Base-by-base conservation (phyloP, 371 early-diverging fungal genomes). In the Choanephora cucurbitarum region DNA sequence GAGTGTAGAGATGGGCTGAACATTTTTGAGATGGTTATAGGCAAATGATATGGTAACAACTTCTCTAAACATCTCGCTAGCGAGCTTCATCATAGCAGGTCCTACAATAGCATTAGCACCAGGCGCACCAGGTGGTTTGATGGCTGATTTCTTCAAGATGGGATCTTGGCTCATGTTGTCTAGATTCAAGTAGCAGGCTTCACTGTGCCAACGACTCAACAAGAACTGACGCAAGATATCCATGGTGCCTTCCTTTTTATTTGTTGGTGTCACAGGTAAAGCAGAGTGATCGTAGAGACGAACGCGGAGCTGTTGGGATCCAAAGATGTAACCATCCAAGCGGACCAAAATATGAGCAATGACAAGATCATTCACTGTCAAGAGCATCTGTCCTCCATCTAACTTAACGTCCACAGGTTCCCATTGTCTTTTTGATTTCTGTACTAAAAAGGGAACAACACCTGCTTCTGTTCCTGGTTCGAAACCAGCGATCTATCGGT, bases 21-120 rank as follows among this genome's bases (percentile, higher is more conserved):
- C 73, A 17, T 72, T 72, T 7, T 67, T 63, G 5, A 87, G 49
- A 1, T 69, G 65, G 56, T 85, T 85, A 1, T 65, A 59, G 6
- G 76, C 67, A 44, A 87, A 70, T 3, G 83, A 81, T 18, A 87
- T 62, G 8, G 82, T 77, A 5, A 70, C 54, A 23, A 83, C 74
- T 55, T 80, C 75, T 11, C 77, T 79, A 59, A 82, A 85, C 58
- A 79, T 67, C 67, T 84, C 79, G 9, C 75, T 72, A 21, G 86
- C 81, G 21, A 87, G 49, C 55, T 87, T 87, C 74, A 85, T 84
- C 57, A 85, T 66, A 6, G 84, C 82, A 22, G 84, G 84, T 1
- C 86, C 85, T 19, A 84, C 67, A 34, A 81, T 77, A 8, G 69
- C 73, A 5, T 66, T 73, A 1, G 77, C 66, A 8, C 67, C 67